Percentiles rank a stretch among this genome's conserved stretches.
Evolutionary conservation across 2,329 filamentous ascomycete species (phyloP).

Genomic region (Sclerotinia borealis): DNA sequence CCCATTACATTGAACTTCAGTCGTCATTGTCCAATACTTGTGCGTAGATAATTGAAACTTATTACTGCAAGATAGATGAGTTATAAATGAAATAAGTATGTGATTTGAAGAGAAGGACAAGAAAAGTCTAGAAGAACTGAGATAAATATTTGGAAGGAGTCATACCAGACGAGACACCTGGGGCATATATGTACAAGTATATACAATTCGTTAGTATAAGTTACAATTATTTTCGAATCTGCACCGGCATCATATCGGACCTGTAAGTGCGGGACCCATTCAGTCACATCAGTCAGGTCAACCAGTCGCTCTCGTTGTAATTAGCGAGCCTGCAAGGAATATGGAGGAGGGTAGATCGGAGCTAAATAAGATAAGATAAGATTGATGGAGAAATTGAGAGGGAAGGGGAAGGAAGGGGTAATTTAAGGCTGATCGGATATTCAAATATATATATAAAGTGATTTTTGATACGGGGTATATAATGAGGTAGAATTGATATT

Average conservation of each 20-base stretch:
- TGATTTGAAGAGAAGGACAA: background rate
- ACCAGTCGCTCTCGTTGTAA: background rate
- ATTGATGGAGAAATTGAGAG: background rate
- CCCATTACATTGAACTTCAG: slow-evolving; percentile 17
- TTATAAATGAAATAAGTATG: slow-evolving; percentile 13
- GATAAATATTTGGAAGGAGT: background rate
- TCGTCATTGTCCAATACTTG: slow-evolving; percentile 20
- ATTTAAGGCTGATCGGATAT: background rate
- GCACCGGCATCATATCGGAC: slow-evolving; percentile 12
- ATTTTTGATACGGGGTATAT: background rate
- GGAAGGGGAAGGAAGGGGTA: background rate
- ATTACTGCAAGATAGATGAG: slow-evolving; percentile 8
- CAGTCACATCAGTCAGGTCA: background rate
- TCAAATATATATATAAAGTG: background rate
- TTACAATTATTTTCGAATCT: slow-evolving; percentile 3
- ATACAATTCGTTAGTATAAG: background rate
- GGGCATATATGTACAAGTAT: too few relatives aligned
- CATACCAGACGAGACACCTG: slow-evolving; percentile 9
- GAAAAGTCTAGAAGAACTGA: background rate
- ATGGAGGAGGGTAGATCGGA: background rate
- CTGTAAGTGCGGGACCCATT: background rate
- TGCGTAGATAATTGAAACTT: background rate
- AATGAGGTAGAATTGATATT: background rate
- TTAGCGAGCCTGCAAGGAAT: background rate
- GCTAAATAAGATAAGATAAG: slow-evolving; percentile 11